Evolutionary conservation across 2,329 filamentous ascomycete genomes (phyloP).

Genomic region (Truncatella angustata): DNA sequence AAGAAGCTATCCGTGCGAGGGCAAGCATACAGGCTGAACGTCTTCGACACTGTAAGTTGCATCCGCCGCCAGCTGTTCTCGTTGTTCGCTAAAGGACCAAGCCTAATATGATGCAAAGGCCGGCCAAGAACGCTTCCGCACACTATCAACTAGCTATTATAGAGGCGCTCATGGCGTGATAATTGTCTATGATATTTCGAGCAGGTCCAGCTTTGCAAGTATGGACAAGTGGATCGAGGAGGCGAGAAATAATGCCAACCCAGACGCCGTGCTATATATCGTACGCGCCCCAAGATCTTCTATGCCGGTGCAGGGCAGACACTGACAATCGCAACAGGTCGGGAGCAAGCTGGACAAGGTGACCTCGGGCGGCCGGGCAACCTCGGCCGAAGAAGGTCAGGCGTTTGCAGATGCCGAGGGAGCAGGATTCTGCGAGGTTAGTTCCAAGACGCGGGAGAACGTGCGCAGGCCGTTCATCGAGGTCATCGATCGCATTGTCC

Average conservation of each 20-base stretch:
- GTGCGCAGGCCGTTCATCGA: constrained; percentile 50
- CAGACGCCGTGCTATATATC: constrained; percentile 47
- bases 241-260: constrained; percentile 47
- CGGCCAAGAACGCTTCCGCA: constrained; percentile 48
- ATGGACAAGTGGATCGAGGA: constrained; percentile 56
- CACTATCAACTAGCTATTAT: constrained; percentile 49
- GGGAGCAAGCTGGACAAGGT: constrained; percentile 52
- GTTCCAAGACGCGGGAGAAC: constrained; percentile 51
- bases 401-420: constrained; percentile 44
- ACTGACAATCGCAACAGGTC: constrained; percentile 26
- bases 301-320: neutral
- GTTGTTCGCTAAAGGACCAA: too few relatives aligned
- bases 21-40: constrained; percentile 49
- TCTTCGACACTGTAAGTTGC: constrained; percentile 44
- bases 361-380: constrained; percentile 35
- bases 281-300: constrained; percentile 23
- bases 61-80: too few relatives aligned
- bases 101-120: constrained; percentile 27
- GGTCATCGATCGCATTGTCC: constrained; percentile 48
- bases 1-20: constrained; percentile 53
- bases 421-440: constrained; percentile 51
- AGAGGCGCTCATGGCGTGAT: constrained; percentile 49
- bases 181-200: constrained; percentile 49
- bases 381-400: constrained; percentile 45
- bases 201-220: constrained; percentile 45